These are phyloP conservation scores for Xylaria polymorpha DNA, from an alignment of 2,329 filamentous ascomycete species.

Conservation along the genomic window DNA sequence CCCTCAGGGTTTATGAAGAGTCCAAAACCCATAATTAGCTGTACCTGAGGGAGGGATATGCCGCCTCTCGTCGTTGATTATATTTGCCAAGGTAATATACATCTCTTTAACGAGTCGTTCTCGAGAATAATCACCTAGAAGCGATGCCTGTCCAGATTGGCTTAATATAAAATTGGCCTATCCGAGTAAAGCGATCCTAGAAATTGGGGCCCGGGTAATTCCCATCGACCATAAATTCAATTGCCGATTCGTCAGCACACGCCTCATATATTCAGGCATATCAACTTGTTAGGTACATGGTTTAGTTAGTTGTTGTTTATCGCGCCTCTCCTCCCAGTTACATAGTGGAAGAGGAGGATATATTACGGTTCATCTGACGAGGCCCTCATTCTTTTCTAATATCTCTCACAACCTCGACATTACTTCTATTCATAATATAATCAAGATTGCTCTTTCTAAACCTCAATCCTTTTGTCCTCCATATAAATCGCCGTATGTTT, in stretches of 20 bases:
- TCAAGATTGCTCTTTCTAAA: not conserved
- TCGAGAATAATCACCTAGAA: not conserved
- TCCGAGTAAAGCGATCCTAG: constrained; percentile 5
- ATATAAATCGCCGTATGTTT: not conserved
- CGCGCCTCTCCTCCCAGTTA: too few relatives aligned
- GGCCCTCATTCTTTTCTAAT: not conserved
- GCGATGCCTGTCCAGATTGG: constrained; percentile 15
- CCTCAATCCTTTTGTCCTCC: not conserved
- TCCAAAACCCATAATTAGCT: not conserved
- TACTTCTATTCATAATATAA: not conserved
- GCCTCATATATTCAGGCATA: constrained; percentile 10
- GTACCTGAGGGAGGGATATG: constrained; percentile 6
- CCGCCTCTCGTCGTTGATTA: constrained; percentile 13
- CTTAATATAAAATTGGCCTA: constrained; percentile 29
- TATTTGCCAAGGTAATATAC: constrained; percentile 27
- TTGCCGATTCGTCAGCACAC: constrained; percentile 22
- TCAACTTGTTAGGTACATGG: not conserved
- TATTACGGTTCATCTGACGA: not conserved
- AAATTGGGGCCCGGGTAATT: constrained; percentile 32
- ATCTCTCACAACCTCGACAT: not conserved
- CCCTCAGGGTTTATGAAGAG: constrained; percentile 1
- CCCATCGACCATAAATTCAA: constrained; percentile 10
- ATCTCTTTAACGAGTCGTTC: constrained; percentile 5
- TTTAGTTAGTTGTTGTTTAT: not conserved
- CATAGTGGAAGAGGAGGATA: not conserved